Percentiles rank a stretch among this genome's conserved stretches.
phyloP scores from a whole-genome alignment of 495 filamentous ascomycete species.

The Haplographium delicatum region DNA sequence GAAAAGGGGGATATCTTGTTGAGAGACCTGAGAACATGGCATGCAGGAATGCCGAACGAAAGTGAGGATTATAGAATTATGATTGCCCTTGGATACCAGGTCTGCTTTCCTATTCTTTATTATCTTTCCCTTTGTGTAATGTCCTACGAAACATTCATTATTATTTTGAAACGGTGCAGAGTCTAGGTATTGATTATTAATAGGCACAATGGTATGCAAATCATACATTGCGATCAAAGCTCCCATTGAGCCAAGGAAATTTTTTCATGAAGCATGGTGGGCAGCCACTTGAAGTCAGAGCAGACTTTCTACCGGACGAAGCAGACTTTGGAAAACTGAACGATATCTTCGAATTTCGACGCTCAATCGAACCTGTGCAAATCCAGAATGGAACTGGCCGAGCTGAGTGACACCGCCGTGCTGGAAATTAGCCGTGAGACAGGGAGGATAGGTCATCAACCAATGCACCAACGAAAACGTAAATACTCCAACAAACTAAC shows the following conservation, averaged over 20 bases:
- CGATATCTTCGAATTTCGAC: conserved; percentile 22
- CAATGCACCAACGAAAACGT: not conserved
- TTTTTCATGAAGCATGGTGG: conserved; percentile 24
- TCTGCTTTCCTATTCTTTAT: conserved; percentile 3
- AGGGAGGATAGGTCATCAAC: not conserved
- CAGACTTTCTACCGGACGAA: conserved; percentile 20
- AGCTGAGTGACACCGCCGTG: not conserved
- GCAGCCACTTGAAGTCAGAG: conserved; percentile 22
- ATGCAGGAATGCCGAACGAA: conserved; percentile 40
- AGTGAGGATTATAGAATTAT: conserved; percentile 39
- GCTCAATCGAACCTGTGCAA: not conserved
- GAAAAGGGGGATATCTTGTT: conserved; percentile 37
- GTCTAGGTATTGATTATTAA: no score
- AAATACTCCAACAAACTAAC: no score
- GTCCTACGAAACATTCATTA: no score
- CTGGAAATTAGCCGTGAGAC: not conserved
- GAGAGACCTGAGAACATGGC: conserved; percentile 39
- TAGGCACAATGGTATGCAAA: conserved; percentile 26
- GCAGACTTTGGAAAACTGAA: conserved; percentile 20
- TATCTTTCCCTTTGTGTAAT: no score
- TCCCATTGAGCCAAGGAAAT: conserved; percentile 21
- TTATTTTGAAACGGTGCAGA: no score
- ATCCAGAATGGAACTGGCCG: not conserved
- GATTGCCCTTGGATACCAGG: conserved; percentile 35
- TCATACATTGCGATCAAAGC: conserved; percentile 21